Evolutionary conservation across 192 early-diverging fungal species (phyloP).

Genomic region (Tieghemiomyces parasiticus): DNA sequence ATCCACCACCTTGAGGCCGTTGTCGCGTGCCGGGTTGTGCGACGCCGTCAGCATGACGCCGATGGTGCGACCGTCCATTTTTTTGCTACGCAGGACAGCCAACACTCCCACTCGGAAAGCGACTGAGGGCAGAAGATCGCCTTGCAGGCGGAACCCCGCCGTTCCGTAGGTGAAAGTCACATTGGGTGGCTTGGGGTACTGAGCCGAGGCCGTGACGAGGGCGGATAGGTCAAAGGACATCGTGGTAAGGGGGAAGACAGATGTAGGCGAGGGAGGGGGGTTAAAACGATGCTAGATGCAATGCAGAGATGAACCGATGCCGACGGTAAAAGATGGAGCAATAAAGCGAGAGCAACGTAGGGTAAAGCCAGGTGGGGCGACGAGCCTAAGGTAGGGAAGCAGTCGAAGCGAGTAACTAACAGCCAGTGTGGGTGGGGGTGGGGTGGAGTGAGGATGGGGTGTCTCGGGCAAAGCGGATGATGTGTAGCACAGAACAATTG

Average conservation of each 20-base stretch:
- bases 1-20: conserved; percentile 97
- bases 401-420: too few species aligned
- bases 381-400: too few species aligned
- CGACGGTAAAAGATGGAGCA: too few species aligned
- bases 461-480: too few species aligned
- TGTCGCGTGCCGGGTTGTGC: conserved; percentile 95
- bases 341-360: too few species aligned
- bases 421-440: too few species aligned
- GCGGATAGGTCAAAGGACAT: not conserved
- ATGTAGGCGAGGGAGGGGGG: too few species aligned
- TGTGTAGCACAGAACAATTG: too few species aligned
- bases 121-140: conserved; percentile 77
- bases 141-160: conserved; percentile 92
- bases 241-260: not conserved
- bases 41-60: conserved; percentile 99
- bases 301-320: too few species aligned
- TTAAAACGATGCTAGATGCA: too few species aligned
- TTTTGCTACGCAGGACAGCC: conserved; percentile 82
- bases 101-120: conserved; percentile 87
- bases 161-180: conserved; percentile 78
- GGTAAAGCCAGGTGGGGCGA: too few species aligned
- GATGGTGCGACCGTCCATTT: conserved; percentile 64
- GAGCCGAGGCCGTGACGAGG: conserved; percentile 31
- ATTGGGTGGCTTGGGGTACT: conserved; percentile 53
- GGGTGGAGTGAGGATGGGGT: too few species aligned